phyloP scores from a whole-genome alignment of 2,329 filamentous ascomycete species.

The Colletotrichum siamense region DNA sequence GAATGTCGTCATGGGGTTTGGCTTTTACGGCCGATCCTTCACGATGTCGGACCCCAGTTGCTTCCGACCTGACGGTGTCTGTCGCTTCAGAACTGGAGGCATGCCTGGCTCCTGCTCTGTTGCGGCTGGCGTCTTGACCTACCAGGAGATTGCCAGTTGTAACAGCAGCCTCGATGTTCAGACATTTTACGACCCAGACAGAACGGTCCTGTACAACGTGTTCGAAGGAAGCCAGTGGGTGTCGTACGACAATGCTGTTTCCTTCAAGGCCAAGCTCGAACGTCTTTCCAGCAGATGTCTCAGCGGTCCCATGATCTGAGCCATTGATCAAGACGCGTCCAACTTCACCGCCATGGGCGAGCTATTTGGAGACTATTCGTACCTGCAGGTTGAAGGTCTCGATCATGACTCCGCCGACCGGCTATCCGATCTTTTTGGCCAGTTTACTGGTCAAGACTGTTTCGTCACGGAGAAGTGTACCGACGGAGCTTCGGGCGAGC shows the following conservation, averaged over 20 bases:
- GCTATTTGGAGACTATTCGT: constrained; percentile 24
- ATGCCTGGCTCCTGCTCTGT: constrained; percentile 30
- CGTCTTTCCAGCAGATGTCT: constrained; percentile 23
- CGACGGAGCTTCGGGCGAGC: constrained; percentile 23
- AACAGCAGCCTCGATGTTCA: constrained; percentile 18
- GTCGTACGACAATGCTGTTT: constrained; percentile 35
- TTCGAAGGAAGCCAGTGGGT: constrained; percentile 42
- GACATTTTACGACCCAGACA: constrained; percentile 29
- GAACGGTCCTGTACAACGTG: constrained; percentile 36
- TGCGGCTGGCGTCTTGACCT: constrained; percentile 34
- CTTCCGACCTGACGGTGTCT: constrained; percentile 14
- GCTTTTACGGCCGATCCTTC: constrained; percentile 39
- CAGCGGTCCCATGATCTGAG: constrained; percentile 30
- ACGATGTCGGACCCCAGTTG: constrained; percentile 15
- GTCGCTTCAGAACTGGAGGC: constrained; percentile 25
- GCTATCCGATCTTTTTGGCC: constrained; percentile 21
- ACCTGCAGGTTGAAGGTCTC: not conserved
- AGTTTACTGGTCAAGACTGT: constrained; percentile 31
- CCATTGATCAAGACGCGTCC: constrained; percentile 29
- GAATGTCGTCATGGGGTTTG: constrained; percentile 45
- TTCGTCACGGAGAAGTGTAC: constrained; percentile 29
- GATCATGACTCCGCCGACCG: not conserved
- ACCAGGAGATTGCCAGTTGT: constrained; percentile 38
- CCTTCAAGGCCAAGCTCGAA: constrained; percentile 22
- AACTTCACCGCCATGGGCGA: constrained; percentile 25